These are phyloP conservation scores for Candida peoriensis DNA, from an alignment of 805 yeast genomes.

Conservation along the genomic window DNA sequence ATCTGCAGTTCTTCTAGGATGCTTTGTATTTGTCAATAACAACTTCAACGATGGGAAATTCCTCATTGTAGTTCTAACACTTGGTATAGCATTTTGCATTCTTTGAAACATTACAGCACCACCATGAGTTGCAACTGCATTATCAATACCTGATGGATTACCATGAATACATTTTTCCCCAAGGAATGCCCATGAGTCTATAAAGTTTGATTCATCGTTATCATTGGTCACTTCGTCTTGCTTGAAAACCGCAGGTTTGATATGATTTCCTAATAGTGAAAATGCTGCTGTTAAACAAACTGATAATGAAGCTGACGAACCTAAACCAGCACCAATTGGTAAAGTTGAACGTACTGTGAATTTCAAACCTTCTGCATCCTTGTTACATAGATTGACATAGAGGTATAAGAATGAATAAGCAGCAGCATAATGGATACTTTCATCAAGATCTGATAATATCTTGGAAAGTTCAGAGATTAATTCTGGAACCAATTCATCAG, in stretches of 20 bases:
- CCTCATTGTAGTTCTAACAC: slow-evolving; percentile 62
- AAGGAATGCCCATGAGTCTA: slow-evolving; percentile 83
- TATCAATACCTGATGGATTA: slow-evolving; percentile 94
- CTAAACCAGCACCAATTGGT: slow-evolving; percentile 96
- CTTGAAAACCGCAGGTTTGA: slow-evolving; percentile 33
- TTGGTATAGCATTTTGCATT: slow-evolving; percentile 44
- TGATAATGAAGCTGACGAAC: slow-evolving; percentile 87
- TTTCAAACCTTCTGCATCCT: slow-evolving; percentile 41
- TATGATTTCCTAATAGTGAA: slow-evolving; percentile 52
- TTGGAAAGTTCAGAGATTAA: slow-evolving; percentile 44
- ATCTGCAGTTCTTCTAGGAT: slow-evolving; percentile 84
- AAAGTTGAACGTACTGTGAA: slow-evolving; percentile 75
- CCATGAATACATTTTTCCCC: slow-evolving; percentile 97
- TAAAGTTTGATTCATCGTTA: slow-evolving; percentile 45
- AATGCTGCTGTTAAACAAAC: slow-evolving; percentile 81
- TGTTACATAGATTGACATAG: slow-evolving; percentile 52
- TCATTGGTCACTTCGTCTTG: slow-evolving; percentile 32
- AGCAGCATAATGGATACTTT: slow-evolving; percentile 66
- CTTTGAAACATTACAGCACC: slow-evolving; percentile 92
- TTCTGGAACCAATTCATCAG: slow-evolving; percentile 57
- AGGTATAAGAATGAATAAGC: slow-evolving; percentile 82
- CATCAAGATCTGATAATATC: slow-evolving; percentile 39
- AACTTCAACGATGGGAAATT: slow-evolving; percentile 71
- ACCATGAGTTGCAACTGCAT: slow-evolving; percentile 92
- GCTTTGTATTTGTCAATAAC: slow-evolving; percentile 75